These are phyloP conservation scores for Podaxis sp. DNA, from an alignment of 768 basidiomycete species.

Conservation along the genomic window DNA sequence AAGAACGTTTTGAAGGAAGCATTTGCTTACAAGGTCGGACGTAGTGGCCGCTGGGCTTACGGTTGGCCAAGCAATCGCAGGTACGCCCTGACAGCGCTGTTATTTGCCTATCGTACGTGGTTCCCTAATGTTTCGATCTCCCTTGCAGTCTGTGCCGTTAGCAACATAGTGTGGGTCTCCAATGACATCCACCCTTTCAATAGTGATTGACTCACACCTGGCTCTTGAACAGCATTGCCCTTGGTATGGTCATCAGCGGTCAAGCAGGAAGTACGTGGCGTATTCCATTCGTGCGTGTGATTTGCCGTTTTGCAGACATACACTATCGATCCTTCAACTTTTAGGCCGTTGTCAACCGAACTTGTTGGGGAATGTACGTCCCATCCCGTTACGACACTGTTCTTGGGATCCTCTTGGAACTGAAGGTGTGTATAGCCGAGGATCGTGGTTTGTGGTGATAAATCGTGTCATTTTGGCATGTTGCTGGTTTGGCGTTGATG, in stretches of 20 bases:
- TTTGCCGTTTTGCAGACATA: too few relatives aligned
- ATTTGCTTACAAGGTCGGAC: background rate
- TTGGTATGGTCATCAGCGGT: slow-evolving; percentile 7
- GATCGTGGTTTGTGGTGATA: slow-evolving; percentile 9
- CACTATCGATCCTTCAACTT: background rate
- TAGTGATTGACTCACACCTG: background rate
- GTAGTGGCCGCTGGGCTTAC: slow-evolving; percentile 7
- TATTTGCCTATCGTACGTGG: background rate
- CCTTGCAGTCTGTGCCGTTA: slow-evolving; percentile 2
- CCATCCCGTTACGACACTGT: background rate
- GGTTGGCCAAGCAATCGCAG: slow-evolving; percentile 7
- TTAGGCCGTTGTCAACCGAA: slow-evolving; percentile 8
- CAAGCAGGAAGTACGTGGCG: slow-evolving; percentile 7
- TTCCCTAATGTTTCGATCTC: background rate
- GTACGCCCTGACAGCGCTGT: background rate
- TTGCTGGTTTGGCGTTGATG: slow-evolving; percentile 12
- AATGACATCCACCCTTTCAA: background rate
- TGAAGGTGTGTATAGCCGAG: background rate
- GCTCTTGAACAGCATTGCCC: background rate
- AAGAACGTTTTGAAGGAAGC: background rate
- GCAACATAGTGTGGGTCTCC: slow-evolving; percentile 1
- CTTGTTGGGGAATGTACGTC: slow-evolving; percentile 10
- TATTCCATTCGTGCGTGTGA: slow-evolving; percentile 6
- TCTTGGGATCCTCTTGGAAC: background rate
- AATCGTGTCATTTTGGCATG: slow-evolving; percentile 11